A percentile compares a stretch with the other conserved stretches of the same genome.
Conservation (phyloP, 805 yeast species). For the Clavispora asparagi region DNA sequence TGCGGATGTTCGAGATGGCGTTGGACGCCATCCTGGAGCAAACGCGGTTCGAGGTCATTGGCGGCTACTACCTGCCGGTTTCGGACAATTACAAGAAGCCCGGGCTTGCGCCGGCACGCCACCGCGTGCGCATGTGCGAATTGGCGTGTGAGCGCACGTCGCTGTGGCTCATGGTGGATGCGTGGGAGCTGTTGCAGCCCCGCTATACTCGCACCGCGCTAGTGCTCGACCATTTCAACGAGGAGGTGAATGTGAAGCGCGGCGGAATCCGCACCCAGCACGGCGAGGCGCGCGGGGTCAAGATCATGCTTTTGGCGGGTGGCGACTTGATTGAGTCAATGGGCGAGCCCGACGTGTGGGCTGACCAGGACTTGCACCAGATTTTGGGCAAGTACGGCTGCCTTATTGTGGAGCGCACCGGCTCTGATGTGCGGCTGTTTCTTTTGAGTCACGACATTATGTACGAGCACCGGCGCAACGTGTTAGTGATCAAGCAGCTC, state of each 20-base stretch:
- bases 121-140: conserved; percentile 97
- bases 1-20: conserved; percentile 99
- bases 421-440: conserved; percentile 91
- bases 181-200: conserved; percentile 95
- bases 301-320: conserved; percentile 94
- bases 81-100: conserved; percentile 88
- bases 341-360: conserved; percentile 99
- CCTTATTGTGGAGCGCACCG: conserved; percentile 93
- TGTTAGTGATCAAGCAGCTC: conserved; percentile 89
- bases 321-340: conserved; percentile 96
- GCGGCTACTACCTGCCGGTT: conserved; percentile 95
- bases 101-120: conserved; percentile 83
- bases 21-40: conserved; percentile 86
- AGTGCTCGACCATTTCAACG: conserved; percentile 93
- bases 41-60: conserved; percentile 90
- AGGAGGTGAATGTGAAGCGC: conserved; percentile 85
- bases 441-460: conserved; percentile 89
- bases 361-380: conserved; percentile 90
- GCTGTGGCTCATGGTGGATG: conserved; percentile 98
- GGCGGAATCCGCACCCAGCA: conserved; percentile 69
- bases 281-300: conserved; percentile 72
- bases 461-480: conserved; percentile 94
- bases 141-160: conserved; percentile 95
- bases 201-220: conserved; percentile 90
- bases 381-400: conserved; percentile 96